Conservation (phyloP, 768 basidiomycete genomes). For the Leccinum uliginosum region DNA sequence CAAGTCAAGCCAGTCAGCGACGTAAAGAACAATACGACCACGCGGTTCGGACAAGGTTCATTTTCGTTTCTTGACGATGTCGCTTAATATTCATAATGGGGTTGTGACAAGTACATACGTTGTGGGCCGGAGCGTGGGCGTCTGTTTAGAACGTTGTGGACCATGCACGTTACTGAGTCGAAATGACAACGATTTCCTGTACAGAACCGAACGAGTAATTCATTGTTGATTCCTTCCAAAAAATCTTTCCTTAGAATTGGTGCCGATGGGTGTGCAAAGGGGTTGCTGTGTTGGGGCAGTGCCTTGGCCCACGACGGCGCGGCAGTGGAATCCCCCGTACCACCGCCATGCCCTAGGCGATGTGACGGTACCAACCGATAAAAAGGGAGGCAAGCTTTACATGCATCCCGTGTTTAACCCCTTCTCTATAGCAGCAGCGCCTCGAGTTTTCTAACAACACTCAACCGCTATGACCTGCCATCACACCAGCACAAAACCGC, state of each 20-base stretch:
- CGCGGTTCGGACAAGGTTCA: constrained; percentile 14
- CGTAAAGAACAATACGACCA: constrained; percentile 19
- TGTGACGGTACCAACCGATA: neutral
- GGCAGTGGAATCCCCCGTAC: too few species aligned
- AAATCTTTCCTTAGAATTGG: too few species aligned
- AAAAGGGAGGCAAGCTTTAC: neutral
- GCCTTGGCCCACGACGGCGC: too few species aligned
- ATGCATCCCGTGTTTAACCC: neutral
- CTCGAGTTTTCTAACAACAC: too few species aligned
- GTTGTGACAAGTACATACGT: neutral
- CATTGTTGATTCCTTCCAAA: too few species aligned
- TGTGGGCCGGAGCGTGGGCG: neutral
- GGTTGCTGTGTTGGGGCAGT: too few species aligned
- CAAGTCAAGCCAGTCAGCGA: constrained; percentile 13
- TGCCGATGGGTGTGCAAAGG: too few species aligned
- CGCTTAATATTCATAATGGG: constrained; percentile 21
- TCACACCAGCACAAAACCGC: neutral
- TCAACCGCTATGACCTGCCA: neutral
- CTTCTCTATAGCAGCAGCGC: too few species aligned
- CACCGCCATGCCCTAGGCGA: too few species aligned
- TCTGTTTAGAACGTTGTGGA: neutral
- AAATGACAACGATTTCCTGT: neutral
- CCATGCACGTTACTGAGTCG: neutral
- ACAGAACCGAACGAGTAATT: neutral
- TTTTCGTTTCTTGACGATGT: constrained; percentile 43